A percentile compares a stretch with the other conserved stretches of the same genome.
Evolutionary conservation across 805 yeast genomes (phyloP).

Genomic region (Kregervanrija delftensis): DNA sequence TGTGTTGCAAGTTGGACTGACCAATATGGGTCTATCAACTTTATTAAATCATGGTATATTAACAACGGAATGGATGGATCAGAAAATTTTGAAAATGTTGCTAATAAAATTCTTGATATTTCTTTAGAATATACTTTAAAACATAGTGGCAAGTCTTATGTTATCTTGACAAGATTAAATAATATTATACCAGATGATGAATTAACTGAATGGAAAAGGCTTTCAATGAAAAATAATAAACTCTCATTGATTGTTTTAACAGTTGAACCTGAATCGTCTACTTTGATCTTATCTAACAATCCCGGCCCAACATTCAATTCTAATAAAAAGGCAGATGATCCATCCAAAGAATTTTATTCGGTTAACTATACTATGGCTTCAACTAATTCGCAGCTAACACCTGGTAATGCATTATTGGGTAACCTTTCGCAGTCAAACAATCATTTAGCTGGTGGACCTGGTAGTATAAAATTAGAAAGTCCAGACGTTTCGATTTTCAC

Average conservation of each 20-base stretch:
- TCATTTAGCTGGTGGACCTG: neutral
- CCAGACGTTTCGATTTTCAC: conserved; percentile 23
- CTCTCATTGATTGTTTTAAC: conserved; percentile 64
- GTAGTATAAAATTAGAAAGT: conserved; percentile 18
- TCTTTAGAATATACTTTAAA: conserved; percentile 39
- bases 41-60: conserved; percentile 58
- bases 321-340: conserved; percentile 11
- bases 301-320: conserved; percentile 5
- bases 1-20: conserved; percentile 86
- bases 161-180: conserved; percentile 63
- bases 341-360: conserved; percentile 16
- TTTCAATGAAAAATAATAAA: conserved; percentile 49
- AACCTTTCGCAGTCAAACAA: neutral
- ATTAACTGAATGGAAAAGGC: conserved; percentile 68
- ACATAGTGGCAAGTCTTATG: conserved; percentile 49
- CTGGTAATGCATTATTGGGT: conserved; percentile 5
- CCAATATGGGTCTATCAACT: conserved; percentile 56
- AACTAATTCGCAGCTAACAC: conserved; percentile 20
- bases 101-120: conserved; percentile 60
- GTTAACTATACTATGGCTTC: conserved; percentile 21
- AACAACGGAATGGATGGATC: conserved; percentile 20
- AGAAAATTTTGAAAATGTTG: conserved; percentile 43
- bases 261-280: conserved; percentile 51
- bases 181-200: conserved; percentile 80
- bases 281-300: conserved; percentile 26